Evolutionary conservation across 2,329 filamentous ascomycete genomes (phyloP).

Genomic region (Leptosphaerulina australis): DNA sequence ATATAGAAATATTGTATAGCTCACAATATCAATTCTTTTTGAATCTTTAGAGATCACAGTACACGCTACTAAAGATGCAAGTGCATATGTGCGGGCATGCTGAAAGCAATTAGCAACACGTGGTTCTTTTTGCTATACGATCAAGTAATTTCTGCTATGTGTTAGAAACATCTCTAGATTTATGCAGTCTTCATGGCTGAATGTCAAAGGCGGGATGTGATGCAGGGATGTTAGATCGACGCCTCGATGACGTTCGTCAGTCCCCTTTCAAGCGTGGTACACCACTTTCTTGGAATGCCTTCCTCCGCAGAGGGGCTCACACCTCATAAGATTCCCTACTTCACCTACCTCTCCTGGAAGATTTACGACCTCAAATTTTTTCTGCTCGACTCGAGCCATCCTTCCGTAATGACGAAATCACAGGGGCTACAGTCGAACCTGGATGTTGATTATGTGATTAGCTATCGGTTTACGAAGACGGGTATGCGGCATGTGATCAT

Average conservation of each 20-base stretch:
- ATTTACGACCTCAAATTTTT: slow-evolving; percentile 29
- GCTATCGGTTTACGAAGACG: slow-evolving; percentile 73
- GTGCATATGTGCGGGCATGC: too few species aligned
- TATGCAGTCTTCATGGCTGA: slow-evolving; percentile 3
- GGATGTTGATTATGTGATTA: slow-evolving; percentile 87
- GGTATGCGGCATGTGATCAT: slow-evolving; percentile 55
- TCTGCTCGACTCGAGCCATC: slow-evolving; percentile 27
- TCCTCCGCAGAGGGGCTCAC: slow-evolving; percentile 19
- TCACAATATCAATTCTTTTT: too few species aligned
- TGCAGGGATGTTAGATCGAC: slow-evolving; percentile 28
- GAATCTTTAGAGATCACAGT: too few species aligned
- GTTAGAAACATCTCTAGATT: too few species aligned
- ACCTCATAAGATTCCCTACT: slow-evolving; percentile 27
- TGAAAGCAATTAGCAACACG: neutral
- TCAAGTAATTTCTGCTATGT: slow-evolving; percentile 5
- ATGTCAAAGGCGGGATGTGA: slow-evolving; percentile 26
- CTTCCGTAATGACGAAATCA: slow-evolving; percentile 46
- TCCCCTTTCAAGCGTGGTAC: slow-evolving; percentile 32
- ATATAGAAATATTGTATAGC: too few species aligned
- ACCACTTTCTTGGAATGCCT: slow-evolving; percentile 37
- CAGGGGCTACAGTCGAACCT: slow-evolving; percentile 59
- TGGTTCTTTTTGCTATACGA: neutral
- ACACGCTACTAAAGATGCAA: too few species aligned
- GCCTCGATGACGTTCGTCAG: slow-evolving; percentile 39
- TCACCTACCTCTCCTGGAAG: slow-evolving; percentile 23